Conservation (phyloP, 2,329 filamentous ascomycete species). For the Trichoderma gracile region DNA sequence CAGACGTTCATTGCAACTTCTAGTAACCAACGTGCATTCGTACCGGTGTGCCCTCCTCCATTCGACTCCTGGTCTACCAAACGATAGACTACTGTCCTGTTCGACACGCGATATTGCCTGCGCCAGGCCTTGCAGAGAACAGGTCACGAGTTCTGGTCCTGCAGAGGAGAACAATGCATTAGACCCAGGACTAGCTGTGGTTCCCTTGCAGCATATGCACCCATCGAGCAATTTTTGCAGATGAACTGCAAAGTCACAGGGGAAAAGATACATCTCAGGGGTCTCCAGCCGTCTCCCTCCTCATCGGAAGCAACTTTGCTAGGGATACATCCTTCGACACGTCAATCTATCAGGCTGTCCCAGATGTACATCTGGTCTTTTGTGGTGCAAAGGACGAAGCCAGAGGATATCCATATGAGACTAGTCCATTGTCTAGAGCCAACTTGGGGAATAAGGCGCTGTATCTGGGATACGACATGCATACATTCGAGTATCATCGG, state of each 20-base stretch:
- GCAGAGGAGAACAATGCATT: conserved; percentile 18
- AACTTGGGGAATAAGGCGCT: too few relatives aligned
- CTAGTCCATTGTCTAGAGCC: too few relatives aligned
- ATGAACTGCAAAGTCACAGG: neutral
- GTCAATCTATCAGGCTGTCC: neutral
- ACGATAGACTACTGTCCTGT: neutral
- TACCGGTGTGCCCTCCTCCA: neutral
- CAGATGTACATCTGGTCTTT: neutral
- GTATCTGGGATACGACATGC: too few relatives aligned
- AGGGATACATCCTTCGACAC: neutral
- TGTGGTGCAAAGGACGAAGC: neutral
- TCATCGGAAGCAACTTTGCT: neutral
- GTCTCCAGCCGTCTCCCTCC: neutral
- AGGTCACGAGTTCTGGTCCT: neutral
- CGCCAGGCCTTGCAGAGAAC: neutral
- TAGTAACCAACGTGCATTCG: neutral
- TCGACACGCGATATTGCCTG: conserved; percentile 8
- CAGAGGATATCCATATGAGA: too few relatives aligned
- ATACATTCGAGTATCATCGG: neutral
- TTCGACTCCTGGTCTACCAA: neutral
- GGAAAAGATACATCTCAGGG: neutral
- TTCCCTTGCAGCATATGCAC: conserved; percentile 23
- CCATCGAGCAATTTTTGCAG: conserved; percentile 1
- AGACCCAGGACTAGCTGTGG: neutral
- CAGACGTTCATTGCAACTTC: neutral